Evolutionary conservation across 2,329 filamentous ascomycete species (phyloP).

Genomic region (Monilinia laxa): DNA sequence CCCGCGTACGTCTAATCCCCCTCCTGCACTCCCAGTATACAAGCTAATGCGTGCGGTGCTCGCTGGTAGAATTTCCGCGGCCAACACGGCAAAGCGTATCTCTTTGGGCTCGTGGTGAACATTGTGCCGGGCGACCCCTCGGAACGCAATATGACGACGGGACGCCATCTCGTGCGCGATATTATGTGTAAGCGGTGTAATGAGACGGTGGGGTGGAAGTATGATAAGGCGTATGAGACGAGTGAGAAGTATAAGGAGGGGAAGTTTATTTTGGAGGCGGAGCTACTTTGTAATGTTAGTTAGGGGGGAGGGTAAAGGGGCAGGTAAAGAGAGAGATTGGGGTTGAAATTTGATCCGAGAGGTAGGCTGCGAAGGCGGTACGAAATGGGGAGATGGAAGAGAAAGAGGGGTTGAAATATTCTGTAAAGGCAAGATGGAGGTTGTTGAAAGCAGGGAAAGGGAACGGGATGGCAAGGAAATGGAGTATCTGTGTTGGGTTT

Average conservation of each 20-base stretch:
- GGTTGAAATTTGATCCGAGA: background rate
- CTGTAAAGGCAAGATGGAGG: background rate
- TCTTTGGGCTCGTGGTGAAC: slow-evolving; percentile 95
- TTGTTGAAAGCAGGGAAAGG: too few relatives aligned
- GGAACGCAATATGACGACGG: slow-evolving; percentile 98
- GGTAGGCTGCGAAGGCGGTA: background rate
- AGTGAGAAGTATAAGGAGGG: slow-evolving; percentile 98
- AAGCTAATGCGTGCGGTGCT: slow-evolving; percentile 13
- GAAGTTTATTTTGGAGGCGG: slow-evolving; percentile 94
- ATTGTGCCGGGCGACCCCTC: slow-evolving; percentile 77
- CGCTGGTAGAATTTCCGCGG: slow-evolving; percentile 84
- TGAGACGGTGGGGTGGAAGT: slow-evolving; percentile 95
- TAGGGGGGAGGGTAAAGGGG: slow-evolving; percentile 26
- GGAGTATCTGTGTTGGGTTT: background rate
- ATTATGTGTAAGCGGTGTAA: slow-evolving; percentile 90
- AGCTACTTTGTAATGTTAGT: slow-evolving; percentile 79
- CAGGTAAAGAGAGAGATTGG: background rate
- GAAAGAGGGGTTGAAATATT: background rate
- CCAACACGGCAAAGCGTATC: slow-evolving; percentile 95
- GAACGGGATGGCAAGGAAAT: background rate
- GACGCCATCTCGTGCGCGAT: slow-evolving; percentile 89
- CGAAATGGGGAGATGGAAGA: background rate
- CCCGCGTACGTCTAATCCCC: slow-evolving; percentile 61
- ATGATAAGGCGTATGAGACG: slow-evolving; percentile 91
- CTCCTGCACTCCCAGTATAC: slow-evolving; percentile 3